A percentile compares a stretch with the other conserved stretches of the same genome.
phyloP scores from a whole-genome alignment of 331 rosid genomes.

The Saraca asoca region DNA sequence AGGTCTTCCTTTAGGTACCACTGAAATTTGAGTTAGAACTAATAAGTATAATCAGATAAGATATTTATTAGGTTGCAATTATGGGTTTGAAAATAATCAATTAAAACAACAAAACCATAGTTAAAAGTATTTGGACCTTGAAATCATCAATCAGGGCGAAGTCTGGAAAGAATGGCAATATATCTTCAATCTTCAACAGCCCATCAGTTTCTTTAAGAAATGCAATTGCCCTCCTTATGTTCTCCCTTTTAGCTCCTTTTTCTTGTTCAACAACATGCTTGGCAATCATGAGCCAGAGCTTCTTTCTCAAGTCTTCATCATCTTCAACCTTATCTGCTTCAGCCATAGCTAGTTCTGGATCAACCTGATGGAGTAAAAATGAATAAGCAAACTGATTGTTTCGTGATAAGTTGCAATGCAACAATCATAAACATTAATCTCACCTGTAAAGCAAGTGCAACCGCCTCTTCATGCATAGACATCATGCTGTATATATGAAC shows the following conservation, averaged over 20 bases:
- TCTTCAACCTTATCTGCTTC: slow-evolving; percentile 99
- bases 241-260: slow-evolving; percentile 96
- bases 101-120: slow-evolving; percentile 25
- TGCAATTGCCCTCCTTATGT: slow-evolving; percentile 95
- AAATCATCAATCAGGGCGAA: slow-evolving; percentile 96
- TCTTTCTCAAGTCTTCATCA: slow-evolving; percentile 95
- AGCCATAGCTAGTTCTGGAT: slow-evolving; percentile 99
- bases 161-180: slow-evolving; percentile 95
- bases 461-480: slow-evolving; percentile 99
- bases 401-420: slow-evolving; percentile 6
- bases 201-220: slow-evolving; percentile 99
- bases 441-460: slow-evolving; percentile 98
- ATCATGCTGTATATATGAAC: slow-evolving; percentile 99
- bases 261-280: slow-evolving; percentile 94
- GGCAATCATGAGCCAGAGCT: slow-evolving; percentile 99
- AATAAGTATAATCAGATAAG: neutral
- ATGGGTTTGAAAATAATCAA: slow-evolving; percentile 20
- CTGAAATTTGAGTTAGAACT: neutral
- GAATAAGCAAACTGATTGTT: neutral
- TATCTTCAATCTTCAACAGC: slow-evolving; percentile 91
- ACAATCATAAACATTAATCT: slow-evolving; percentile 34
- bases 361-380: slow-evolving; percentile 62
- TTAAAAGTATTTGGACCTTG: slow-evolving; percentile 54
- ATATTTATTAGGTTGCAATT: neutral
- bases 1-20: neutral